These are phyloP conservation scores for Corynespora cassiicola DNA, from an alignment of 2,329 filamentous ascomycete genomes.

Conservation along the genomic window DNA sequence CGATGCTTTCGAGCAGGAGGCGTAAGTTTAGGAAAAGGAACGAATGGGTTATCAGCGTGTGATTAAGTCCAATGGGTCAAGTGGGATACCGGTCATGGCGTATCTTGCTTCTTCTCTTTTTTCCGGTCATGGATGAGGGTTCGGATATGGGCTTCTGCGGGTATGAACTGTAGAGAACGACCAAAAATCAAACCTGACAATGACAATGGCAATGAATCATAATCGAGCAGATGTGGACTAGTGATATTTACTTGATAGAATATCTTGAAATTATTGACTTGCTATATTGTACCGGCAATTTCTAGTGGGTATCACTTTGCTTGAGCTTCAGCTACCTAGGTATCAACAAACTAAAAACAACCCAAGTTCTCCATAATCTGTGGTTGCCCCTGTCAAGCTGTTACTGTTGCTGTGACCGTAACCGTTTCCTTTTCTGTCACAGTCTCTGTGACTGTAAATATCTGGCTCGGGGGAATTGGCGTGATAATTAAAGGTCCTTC, in stretches of 20 bases:
- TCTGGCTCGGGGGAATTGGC: conserved; percentile 37
- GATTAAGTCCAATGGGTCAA: conserved; percentile 37
- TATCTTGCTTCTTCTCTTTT: conserved; percentile 41
- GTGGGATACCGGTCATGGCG: conserved; percentile 46
- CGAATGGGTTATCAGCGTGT: conserved; percentile 23
- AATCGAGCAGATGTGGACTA: no score
- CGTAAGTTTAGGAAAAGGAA: conserved; percentile 33
- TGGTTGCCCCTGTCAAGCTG: no score
- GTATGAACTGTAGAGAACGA: conserved; percentile 34
- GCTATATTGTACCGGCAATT: no score
- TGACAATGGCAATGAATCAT: conserved; percentile 36
- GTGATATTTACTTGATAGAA: no score
- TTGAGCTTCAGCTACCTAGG: no score
- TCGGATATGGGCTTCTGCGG: conserved; percentile 29
- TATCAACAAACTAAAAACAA: no score
- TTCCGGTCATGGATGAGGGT: conserved; percentile 39
- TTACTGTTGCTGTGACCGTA: conserved; percentile 34
- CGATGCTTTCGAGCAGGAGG: conserved; percentile 72
- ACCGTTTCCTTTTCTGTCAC: conserved; percentile 34
- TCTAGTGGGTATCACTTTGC: no score
- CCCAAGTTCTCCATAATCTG: no score
- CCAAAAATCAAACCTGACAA: conserved; percentile 38
- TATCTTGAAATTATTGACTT: no score
- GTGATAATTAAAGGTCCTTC: conserved; percentile 39
- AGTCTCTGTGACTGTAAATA: conserved; percentile 42